Evolutionary conservation across 768 basidiomycete species (phyloP), one percentile per base, ranked within the genome.

Genomic region (Kwoniella pini): DNA sequence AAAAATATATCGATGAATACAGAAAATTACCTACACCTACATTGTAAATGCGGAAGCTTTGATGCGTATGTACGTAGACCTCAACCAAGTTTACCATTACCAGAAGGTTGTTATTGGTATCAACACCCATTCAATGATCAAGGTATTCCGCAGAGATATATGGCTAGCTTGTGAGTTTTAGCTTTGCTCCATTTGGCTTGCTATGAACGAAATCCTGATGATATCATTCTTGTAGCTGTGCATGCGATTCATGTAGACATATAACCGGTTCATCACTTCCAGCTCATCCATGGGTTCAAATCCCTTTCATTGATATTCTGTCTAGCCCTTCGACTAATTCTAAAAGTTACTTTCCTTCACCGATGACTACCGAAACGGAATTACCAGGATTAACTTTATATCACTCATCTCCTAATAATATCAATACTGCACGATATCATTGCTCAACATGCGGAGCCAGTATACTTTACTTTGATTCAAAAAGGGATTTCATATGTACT

Each of bases 61-160:
- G 21, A 50, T 12, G 48, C 31, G 15, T 50, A 50, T 50, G 48
- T 50, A n/a, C 12, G 48, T 17, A 30, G 48, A 33, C 48, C 48
- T n/a, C 21, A 31, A 33, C 48, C 48, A 19, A 21, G n/a, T 19
- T 50, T 50, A 50, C 48, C 48, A 15, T 30, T 50, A 33, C 30
- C 48, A 36, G 48, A 50, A 50, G 30, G 21, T 30, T 50, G 48
- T 50, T 50, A 50, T 50, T 33, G 48, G 48, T 50, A 50, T 50
- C 48, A 50, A 50, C 28, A 33, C 5, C 48, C 48, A 19, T 31
- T 13, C 13, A n/a, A 50, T 31, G 48, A 50, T 4, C 5, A 50
- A 19, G 48, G 48, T 19, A n/a, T 50, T 11, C 48, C 48, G 6
- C 27, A 50, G 30, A 50, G 48, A 31, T 50, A 50, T 28, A 50